Evolutionary conservation across 495 filamentous ascomycete species (phyloP).

Genomic region (Aspergillus cristatus): DNA sequence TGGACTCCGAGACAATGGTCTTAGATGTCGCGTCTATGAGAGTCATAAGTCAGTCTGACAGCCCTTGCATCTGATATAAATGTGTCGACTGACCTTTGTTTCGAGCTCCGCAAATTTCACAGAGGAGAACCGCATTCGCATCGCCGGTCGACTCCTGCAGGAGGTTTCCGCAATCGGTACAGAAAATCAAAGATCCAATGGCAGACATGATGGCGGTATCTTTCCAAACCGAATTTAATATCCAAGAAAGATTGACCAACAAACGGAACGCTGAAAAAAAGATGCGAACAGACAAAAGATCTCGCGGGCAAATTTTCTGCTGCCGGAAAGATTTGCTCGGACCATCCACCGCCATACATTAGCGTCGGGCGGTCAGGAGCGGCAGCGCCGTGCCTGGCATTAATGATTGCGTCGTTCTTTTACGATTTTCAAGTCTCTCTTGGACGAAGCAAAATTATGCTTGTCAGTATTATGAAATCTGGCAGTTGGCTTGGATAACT

Average conservation of each 20-base stretch:
- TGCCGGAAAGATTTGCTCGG: conserved; percentile 23
- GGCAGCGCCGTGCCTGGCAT: conserved; percentile 26
- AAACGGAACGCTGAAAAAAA: too few species aligned
- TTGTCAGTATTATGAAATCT: conserved; percentile 7
- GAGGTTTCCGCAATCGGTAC: conserved; percentile 86
- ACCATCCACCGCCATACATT: conserved; percentile 18
- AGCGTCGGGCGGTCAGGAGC: conserved; percentile 26
- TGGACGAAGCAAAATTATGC: conserved; percentile 1
- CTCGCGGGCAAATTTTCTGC: conserved; percentile 11
- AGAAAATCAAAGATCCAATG: conserved; percentile 87
- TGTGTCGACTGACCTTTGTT: conserved; percentile 56
- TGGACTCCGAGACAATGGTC: conserved; percentile 71
- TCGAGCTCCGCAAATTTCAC: conserved; percentile 73
- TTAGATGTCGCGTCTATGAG: conserved; percentile 67
- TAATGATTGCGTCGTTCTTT: conserved; percentile 15
- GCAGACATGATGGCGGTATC: conserved; percentile 54
- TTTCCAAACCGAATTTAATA: neutral
- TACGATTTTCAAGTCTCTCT: neutral
- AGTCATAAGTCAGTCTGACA: too few species aligned
- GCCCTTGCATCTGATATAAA: too few species aligned
- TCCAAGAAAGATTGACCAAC: neutral
- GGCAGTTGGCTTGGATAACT: conserved; percentile 9
- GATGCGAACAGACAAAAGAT: too few species aligned
- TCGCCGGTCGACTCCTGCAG: conserved; percentile 70
- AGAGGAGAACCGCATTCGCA: conserved; percentile 63